These are phyloP conservation scores for Vitis riparia DNA, from an alignment of 164 flowering plant genomes.

Conservation along the genomic window DNA sequence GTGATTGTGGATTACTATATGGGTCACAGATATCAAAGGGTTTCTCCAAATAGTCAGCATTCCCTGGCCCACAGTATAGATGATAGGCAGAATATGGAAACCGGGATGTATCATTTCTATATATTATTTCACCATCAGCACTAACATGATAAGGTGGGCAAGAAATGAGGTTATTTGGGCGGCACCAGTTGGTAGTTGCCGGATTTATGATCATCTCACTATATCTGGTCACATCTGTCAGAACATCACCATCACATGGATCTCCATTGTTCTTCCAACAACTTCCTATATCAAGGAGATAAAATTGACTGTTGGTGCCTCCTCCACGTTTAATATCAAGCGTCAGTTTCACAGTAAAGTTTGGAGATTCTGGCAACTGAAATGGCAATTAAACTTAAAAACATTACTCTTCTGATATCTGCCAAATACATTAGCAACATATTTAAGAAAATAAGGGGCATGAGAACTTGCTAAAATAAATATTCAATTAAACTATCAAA, in stretches of 20 bases:
- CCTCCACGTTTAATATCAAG: conserved; percentile 49
- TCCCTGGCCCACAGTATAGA: conserved; percentile 54
- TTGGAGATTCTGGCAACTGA: conserved; percentile 56
- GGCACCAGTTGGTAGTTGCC: conserved; percentile 38
- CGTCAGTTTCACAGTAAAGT: conserved; percentile 46
- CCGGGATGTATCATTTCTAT: conserved; percentile 34
- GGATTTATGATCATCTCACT: conserved; percentile 69
- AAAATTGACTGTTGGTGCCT: conserved; percentile 60
- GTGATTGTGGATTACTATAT: conserved; percentile 59
- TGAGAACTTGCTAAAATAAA: too few relatives aligned
- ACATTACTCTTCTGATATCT: too few relatives aligned
- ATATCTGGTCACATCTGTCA: conserved; percentile 58
- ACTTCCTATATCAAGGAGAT: conserved; percentile 59
- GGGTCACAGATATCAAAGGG: conserved; percentile 53
- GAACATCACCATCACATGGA: conserved; percentile 51
- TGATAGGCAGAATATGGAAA: conserved; percentile 63
- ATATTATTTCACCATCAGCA: conserved; percentile 24
- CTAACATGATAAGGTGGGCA: conserved; percentile 56
- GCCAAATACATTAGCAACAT: too few relatives aligned
- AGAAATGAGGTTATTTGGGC: conserved; percentile 24
- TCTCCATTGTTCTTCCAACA: conserved; percentile 64
- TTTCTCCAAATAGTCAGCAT: conserved; percentile 36
- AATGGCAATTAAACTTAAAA: conserved; percentile 1
- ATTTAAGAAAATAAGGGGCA: too few relatives aligned
- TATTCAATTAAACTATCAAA: too few relatives aligned